Conservation (phyloP, 192 early-diverging fungal genomes). For the Chytriomyces sp. region DNA sequence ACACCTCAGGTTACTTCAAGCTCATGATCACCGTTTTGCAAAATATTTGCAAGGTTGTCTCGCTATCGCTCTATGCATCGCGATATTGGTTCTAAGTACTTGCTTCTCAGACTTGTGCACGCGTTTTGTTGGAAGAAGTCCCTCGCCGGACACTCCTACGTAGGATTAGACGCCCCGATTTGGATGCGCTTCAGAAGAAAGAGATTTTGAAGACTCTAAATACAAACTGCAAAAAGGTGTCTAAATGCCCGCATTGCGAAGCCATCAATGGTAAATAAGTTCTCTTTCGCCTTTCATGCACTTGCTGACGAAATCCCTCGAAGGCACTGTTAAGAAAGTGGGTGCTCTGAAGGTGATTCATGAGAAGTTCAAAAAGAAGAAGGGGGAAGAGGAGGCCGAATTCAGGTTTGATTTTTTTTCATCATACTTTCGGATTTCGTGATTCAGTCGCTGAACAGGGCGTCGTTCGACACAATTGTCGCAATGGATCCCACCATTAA, state of each 20-base stretch:
- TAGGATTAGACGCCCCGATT: constrained; percentile 69
- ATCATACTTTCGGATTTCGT: no score
- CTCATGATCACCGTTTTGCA: constrained; percentile 86
- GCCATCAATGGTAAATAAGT: constrained; percentile 68
- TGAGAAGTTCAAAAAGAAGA: constrained; percentile 88
- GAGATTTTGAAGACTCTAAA: constrained; percentile 83
- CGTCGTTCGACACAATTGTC: constrained; percentile 74
- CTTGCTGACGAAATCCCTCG: neutral
- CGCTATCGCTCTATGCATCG: neutral
- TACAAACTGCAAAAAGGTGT: constrained; percentile 83
- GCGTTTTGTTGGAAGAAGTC: constrained; percentile 82
- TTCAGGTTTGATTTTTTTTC: constrained; percentile 44
- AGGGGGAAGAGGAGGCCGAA: constrained; percentile 71
- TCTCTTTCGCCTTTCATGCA: neutral
- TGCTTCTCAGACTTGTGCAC: constrained; percentile 71
- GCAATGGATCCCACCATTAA: constrained; percentile 75
- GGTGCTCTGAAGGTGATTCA: constrained; percentile 93
- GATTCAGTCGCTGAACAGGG: constrained; percentile 34
- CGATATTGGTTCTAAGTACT: neutral
- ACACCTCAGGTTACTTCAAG: constrained; percentile 72
- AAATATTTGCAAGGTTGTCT: constrained; percentile 97
- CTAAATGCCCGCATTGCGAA: constrained; percentile 80
- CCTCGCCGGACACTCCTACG: constrained; percentile 71
- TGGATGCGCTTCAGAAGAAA: constrained; percentile 81
- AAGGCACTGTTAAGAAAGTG: constrained; percentile 91